Conservation (phyloP, 2,329 filamentous ascomycete genomes). For the Plectosphaerella plurivora region DNA sequence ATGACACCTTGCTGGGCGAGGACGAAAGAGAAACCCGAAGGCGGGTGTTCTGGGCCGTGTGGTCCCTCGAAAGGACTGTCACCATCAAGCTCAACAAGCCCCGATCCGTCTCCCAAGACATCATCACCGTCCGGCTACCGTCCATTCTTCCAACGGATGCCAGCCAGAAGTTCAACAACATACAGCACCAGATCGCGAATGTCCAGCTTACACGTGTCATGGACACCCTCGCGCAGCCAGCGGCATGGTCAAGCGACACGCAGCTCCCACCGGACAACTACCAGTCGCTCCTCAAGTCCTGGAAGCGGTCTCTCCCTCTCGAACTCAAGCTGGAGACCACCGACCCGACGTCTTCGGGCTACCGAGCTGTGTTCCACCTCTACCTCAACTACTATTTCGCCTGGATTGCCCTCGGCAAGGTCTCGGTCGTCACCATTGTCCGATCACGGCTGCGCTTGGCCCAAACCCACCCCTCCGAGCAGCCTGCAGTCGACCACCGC, state of each 20-base stretch:
- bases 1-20: constrained; percentile 15
- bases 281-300: constrained; percentile 21
- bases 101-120: constrained; percentile 15
- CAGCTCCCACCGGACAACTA: not conserved
- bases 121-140: constrained; percentile 17
- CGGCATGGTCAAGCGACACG: constrained; percentile 3
- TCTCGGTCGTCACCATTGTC: constrained; percentile 24
- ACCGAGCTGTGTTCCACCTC: constrained; percentile 27
- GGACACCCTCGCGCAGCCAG: constrained; percentile 20
- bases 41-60: constrained; percentile 24
- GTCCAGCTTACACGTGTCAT: constrained; percentile 21
- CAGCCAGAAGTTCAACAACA: constrained; percentile 23
- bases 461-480: constrained; percentile 6
- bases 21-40: constrained; percentile 16
- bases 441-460: constrained; percentile 16
- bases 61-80: constrained; percentile 20
- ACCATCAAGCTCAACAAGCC: constrained; percentile 19
- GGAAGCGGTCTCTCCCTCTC: constrained; percentile 22
- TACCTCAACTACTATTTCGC: constrained; percentile 30
- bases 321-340: constrained; percentile 21
- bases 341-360: constrained; percentile 18
- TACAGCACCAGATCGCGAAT: constrained; percentile 25
- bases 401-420: constrained; percentile 29
- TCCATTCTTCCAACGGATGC: constrained; percentile 12
- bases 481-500: constrained; percentile 2